Evolutionary conservation across 352 stramenopile genomes (phyloP).

Genomic region (Phytophthora meadii): DNA sequence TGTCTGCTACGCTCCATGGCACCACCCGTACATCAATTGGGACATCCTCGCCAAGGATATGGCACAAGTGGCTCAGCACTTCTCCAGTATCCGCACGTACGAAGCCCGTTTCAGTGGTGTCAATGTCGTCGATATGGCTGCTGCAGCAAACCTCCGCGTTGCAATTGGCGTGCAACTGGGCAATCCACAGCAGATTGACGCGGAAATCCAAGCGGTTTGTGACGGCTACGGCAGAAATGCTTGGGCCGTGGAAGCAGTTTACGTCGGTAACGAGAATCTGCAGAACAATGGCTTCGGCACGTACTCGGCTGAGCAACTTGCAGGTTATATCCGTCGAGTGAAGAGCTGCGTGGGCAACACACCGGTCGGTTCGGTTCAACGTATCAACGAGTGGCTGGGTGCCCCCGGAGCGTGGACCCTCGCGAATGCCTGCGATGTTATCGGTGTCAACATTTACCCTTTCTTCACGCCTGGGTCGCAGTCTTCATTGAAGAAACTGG

Average conservation of each 20-base stretch:
- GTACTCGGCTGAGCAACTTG: slow-evolving; percentile 40
- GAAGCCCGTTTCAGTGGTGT: slow-evolving; percentile 54
- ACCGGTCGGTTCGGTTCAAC: slow-evolving; percentile 63
- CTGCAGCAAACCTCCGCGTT: slow-evolving; percentile 51
- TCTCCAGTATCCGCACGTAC: slow-evolving; percentile 66
- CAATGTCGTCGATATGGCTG: slow-evolving; percentile 55
- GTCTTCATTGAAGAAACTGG: slow-evolving; percentile 49
- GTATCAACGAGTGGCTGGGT: slow-evolving; percentile 62
- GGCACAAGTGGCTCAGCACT: slow-evolving; percentile 45
- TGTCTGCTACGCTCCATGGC: slow-evolving; percentile 66
- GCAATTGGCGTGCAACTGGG: slow-evolving; percentile 64
- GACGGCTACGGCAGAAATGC: slow-evolving; percentile 44
- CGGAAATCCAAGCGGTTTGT: slow-evolving; percentile 62
- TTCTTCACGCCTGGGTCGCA: slow-evolving; percentile 45
- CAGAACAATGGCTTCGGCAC: slow-evolving; percentile 47
- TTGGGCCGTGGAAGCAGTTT: slow-evolving; percentile 56
- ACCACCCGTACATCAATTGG: slow-evolving; percentile 46
- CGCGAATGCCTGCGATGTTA: slow-evolving; percentile 41
- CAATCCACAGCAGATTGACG: slow-evolving; percentile 38
- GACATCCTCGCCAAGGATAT: slow-evolving; percentile 44
- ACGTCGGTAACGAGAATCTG: slow-evolving; percentile 77
- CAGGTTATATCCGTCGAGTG: slow-evolving; percentile 52
- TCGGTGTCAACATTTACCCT: slow-evolving; percentile 47
- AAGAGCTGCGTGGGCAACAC: slow-evolving; percentile 53
- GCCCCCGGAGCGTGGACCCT: slow-evolving; percentile 35